Evolutionary conservation across 2,329 filamentous ascomycete species (phyloP), one percentile per base, ranked within the genome.

Genomic region (Stagonosporopsis vannaccii): DNA sequence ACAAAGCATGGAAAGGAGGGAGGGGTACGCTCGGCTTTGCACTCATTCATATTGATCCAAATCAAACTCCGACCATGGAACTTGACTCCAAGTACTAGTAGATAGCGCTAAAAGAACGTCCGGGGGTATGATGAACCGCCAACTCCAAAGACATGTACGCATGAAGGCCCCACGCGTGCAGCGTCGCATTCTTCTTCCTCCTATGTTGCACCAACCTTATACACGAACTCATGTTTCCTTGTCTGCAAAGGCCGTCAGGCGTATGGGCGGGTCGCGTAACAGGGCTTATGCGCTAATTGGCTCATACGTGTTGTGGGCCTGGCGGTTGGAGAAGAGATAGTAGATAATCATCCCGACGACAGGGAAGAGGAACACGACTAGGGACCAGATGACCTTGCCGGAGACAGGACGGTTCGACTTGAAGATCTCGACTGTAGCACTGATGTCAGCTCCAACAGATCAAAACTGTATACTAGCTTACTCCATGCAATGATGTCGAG

Each of bases 321-420:
- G 76, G 46, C 86, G 84, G 76, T 88, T 84, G 42, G 85, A 87
- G 76, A 88, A 87, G 48, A 89, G 75, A 70, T 80, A 88, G 76
- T 88, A 89, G 73, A 87, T 75, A 66, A 87, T 73, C 72, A 87
- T 79, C 56, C 86, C 86, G 62, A 84, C 70, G 44, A 89, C 77
- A 4, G 86, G 86, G 77, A 88, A 87, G 59, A 88, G 73, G 78
- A 88, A 88, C 66, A 88, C 84, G 39, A 87, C 77, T 0, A 88
- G 77, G 44, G 80, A 84, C 86, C 86, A 89, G 26, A 87, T 75
- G 3, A 88, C 71, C 77, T 89, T 89, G 73, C 82, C 77, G 19
- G 76, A 71, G 19, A 81, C 75, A 4, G 85, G 80, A 56, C 86
- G 85, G 73, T 83, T 86, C 36, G 85, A 88, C 74, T 87, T 84